Conservation (phyloP, 2,329 filamentous ascomycete species). For the Dothideomycetidae sp. region DNA sequence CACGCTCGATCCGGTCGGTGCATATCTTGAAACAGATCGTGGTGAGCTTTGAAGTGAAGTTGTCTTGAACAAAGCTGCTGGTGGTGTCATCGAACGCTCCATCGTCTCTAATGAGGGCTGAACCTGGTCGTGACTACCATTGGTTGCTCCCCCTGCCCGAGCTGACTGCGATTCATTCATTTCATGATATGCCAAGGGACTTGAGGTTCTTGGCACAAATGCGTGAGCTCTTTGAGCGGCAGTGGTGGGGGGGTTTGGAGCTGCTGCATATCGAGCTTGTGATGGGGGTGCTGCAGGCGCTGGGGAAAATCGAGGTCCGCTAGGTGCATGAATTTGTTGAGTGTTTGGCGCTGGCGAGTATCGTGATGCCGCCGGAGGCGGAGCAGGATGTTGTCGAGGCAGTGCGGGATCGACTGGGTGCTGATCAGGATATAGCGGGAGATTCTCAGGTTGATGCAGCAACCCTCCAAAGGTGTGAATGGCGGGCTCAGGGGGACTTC, state of each 20-base stretch:
- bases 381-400: slow-evolving; percentile 19
- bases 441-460: slow-evolving; percentile 28
- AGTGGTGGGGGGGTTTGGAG: slow-evolving; percentile 23
- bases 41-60: slow-evolving; percentile 4
- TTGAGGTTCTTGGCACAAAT: slow-evolving; percentile 51
- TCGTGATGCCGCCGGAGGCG: slow-evolving; percentile 17
- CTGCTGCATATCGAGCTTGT: slow-evolving; percentile 26
- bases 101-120: background rate
- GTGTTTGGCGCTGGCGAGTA: slow-evolving; percentile 18
- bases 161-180: slow-evolving; percentile 19
- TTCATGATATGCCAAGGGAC: slow-evolving; percentile 43
- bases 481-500: slow-evolving; percentile 13
- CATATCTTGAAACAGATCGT: slow-evolving; percentile 2
- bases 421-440: slow-evolving; percentile 25
- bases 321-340: slow-evolving; percentile 10
- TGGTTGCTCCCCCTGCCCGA: background rate
- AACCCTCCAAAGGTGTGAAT: slow-evolving; percentile 19
- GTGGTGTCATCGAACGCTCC: slow-evolving; percentile 5
- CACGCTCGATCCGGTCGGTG: slow-evolving; percentile 1
- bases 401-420: slow-evolving; percentile 22
- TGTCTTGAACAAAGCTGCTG: slow-evolving; percentile 3
- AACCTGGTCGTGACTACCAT: slow-evolving; percentile 4
- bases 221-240: slow-evolving; percentile 29
- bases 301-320: slow-evolving; percentile 21
- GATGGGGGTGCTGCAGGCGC: slow-evolving; percentile 21